phyloP scores from a whole-genome alignment of 2,329 filamentous ascomycete species.

The Aspergillus fumigatiaffinis region DNA sequence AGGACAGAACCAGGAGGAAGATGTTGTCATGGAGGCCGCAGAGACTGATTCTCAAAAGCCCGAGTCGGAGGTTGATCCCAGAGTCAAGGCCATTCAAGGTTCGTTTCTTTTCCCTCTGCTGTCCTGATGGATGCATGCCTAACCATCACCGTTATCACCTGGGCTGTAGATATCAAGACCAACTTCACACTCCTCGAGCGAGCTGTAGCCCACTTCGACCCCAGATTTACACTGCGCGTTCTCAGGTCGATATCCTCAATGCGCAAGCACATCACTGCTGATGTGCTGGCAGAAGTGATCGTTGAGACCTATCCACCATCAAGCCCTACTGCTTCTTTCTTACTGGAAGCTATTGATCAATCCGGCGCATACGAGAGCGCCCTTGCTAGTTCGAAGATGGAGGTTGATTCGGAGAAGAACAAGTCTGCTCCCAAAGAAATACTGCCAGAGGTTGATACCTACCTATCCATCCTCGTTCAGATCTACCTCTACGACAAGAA shows the following conservation, averaged over 20 bases:
- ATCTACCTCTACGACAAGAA: conserved; percentile 86
- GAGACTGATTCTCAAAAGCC: conserved; percentile 44
- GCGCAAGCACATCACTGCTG: conserved; percentile 81
- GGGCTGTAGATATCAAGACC: conserved; percentile 76
- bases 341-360: conserved; percentile 67
- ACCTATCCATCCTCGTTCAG: conserved; percentile 80
- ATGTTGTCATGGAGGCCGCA: conserved; percentile 65
- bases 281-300: conserved; percentile 76
- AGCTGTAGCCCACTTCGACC: conserved; percentile 88
- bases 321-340: conserved; percentile 62
- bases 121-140: conserved; percentile 1
- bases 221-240: conserved; percentile 89
- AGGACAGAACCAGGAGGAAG: conserved; percentile 61
- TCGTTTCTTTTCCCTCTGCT: conserved; percentile 14
- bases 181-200: conserved; percentile 90
- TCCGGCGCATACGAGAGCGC: conserved; percentile 61
- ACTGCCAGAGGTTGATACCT: conserved; percentile 83
- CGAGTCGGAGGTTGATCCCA: conserved; percentile 42
- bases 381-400: conserved; percentile 62
- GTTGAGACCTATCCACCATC: conserved; percentile 72
- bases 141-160: conserved; percentile 2
- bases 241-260: conserved; percentile 93
- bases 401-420: conserved; percentile 69
- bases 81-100: conserved; percentile 50
- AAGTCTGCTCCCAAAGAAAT: conserved; percentile 63